Percentiles rank a stretch among this genome's conserved stretches.
Evolutionary conservation across 306 rosid genomes (phyloP).

Genomic region (Trichosanthes cucumerina): DNA sequence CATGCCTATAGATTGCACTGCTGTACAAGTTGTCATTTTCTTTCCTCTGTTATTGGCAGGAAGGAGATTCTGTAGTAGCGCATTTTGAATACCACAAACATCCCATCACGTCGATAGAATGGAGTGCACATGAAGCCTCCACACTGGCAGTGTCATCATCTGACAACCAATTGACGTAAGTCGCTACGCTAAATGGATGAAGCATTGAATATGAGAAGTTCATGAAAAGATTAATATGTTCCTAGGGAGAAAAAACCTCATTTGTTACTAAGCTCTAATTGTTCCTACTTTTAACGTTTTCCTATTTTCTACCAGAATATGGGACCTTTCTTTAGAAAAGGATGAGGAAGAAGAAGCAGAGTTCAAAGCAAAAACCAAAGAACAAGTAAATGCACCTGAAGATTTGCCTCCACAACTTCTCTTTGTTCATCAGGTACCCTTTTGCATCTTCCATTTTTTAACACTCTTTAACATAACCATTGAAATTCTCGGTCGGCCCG

Average conservation of each 20-base stretch:
- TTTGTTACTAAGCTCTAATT: background rate
- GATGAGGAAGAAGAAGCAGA: conserved; percentile 97
- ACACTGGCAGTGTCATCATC: conserved; percentile 77
- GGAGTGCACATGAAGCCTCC: conserved; percentile 95
- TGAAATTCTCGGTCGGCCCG: background rate
- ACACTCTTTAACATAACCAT: background rate
- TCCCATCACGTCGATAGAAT: conserved; percentile 86
- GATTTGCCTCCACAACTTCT: conserved; percentile 96
- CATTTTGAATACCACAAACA: conserved; percentile 81
- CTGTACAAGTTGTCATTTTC: background rate
- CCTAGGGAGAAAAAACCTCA: background rate
- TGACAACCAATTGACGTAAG: conserved; percentile 97
- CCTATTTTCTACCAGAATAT: conserved; percentile 46
- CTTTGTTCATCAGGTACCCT: conserved; percentile 78
- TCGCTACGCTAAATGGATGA: background rate
- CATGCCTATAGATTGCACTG: background rate
- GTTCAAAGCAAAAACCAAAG: conserved; percentile 69
- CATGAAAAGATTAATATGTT: background rate
- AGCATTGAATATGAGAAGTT: background rate
- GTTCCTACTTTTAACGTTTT: background rate
- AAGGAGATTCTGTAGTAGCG: conserved; percentile 71
- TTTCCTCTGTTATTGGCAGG: conserved; percentile 25
- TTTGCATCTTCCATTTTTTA: background rate
- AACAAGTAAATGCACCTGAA: conserved; percentile 71
- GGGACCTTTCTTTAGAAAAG: conserved; percentile 93